Percentiles rank a stretch among this genome's conserved stretches.
Conservation (phyloP, 164 flowering plant species). For the Houttuynia cordata region DNA sequence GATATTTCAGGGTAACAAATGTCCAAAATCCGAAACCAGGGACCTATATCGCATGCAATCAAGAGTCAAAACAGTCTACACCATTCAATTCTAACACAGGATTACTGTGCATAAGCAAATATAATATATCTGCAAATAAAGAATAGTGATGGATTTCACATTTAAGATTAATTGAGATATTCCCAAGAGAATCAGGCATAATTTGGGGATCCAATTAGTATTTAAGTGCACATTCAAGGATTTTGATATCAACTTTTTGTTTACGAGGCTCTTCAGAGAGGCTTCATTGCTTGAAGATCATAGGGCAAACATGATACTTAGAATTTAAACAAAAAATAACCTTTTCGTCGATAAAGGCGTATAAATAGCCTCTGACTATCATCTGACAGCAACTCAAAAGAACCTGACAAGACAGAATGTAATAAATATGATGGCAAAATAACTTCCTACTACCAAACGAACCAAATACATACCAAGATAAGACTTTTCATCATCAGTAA, state of each 20-base stretch:
- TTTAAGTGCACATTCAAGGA: too few relatives aligned
- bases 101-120: too few relatives aligned
- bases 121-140: too few relatives aligned
- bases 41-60: constrained; percentile 33
- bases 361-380: constrained; percentile 84
- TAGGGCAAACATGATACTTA: too few relatives aligned
- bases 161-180: too few relatives aligned
- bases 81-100: too few relatives aligned
- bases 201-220: too few relatives aligned
- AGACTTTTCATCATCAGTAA: constrained; percentile 47
- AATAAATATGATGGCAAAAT: background rate
- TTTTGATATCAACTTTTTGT: too few relatives aligned
- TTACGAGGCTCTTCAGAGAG: too few relatives aligned
- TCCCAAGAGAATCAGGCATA: too few relatives aligned
- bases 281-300: too few relatives aligned
- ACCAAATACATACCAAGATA: constrained; percentile 39
- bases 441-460: background rate
- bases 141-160: too few relatives aligned
- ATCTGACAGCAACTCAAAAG: constrained; percentile 52
- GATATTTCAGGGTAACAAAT: constrained; percentile 63
- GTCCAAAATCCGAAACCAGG: constrained; percentile 76
- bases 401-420: constrained; percentile 25
- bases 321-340: constrained; percentile 14
- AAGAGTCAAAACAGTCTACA: background rate
- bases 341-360: constrained; percentile 83